A percentile compares a stretch with the other conserved stretches of the same genome.
phyloP scores from a whole-genome alignment of 768 basidiomycete genomes.

The Wakefieldia striispora region DNA sequence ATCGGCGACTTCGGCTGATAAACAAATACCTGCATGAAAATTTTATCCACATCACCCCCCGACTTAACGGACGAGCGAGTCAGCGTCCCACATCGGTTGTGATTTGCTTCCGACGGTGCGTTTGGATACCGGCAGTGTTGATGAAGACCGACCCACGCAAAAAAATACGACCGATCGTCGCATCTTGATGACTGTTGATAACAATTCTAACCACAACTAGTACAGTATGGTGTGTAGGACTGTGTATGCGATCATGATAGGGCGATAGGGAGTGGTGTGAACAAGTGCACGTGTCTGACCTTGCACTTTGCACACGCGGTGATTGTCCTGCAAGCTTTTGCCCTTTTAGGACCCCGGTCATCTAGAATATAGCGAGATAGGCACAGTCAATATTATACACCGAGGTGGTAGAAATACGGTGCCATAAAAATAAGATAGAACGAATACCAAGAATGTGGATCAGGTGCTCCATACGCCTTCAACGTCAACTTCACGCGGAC shows the following conservation, averaged over 20 bases:
- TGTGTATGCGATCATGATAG: constrained; percentile 1
- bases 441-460: background rate
- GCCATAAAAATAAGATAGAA: no score
- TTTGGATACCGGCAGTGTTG: no score
- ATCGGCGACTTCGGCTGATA: no score
- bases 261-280: background rate
- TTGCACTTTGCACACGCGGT: background rate
- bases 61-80: no score
- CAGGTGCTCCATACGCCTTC: constrained; percentile 38
- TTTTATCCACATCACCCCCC: no score
- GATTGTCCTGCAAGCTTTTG: background rate
- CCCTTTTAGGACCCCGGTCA: constrained; percentile 2
- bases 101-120: no score
- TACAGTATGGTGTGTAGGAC: no score
- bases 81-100: no score
- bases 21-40: no score
- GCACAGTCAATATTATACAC: background rate
- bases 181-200: background rate
- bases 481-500: constrained; percentile 43
- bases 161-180: no score
- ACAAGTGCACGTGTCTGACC: background rate
- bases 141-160: no score
- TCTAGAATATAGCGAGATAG: background rate
- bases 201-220: no score
- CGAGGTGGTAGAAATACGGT: background rate